These are phyloP conservation scores for Trifolium repens DNA, from an alignment of 306 rosid genomes.

Conservation along the genomic window DNA sequence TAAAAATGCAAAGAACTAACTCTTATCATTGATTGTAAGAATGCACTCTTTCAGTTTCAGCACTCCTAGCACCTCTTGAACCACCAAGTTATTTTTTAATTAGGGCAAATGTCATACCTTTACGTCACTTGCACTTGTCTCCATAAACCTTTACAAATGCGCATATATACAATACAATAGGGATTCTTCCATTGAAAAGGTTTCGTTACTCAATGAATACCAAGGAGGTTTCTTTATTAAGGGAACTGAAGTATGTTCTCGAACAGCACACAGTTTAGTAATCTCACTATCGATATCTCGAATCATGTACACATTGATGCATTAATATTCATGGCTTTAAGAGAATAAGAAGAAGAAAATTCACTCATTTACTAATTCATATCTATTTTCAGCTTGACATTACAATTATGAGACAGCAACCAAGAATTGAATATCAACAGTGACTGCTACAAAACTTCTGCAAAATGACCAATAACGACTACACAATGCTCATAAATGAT, in stretches of 20 bases:
- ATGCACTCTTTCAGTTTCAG: background rate
- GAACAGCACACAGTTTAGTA: slow-evolving; percentile 37
- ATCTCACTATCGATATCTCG: slow-evolving; percentile 41
- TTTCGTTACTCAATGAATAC: slow-evolving; percentile 4
- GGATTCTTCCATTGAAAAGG: background rate
- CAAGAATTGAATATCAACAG: slow-evolving; percentile 54
- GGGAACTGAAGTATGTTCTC: slow-evolving; percentile 24
- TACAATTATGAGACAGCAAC: slow-evolving; percentile 47
- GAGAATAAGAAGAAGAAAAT: background rate
- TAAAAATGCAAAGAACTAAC: background rate
- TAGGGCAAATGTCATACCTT: slow-evolving; percentile 2
- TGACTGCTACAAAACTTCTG: slow-evolving; percentile 57
- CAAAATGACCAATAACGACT: slow-evolving; percentile 49
- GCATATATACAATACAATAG: background rate
- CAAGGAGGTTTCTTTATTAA: background rate
- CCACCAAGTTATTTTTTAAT: background rate
- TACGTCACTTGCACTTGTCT: background rate
- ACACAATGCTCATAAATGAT: slow-evolving; percentile 55
- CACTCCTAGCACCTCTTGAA: background rate
- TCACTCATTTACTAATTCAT: slow-evolving; percentile 47
- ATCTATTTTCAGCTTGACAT: slow-evolving; percentile 47
- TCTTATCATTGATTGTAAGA: background rate
- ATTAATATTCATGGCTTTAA: slow-evolving; percentile 30
- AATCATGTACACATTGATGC: slow-evolving; percentile 49
- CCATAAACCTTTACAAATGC: background rate